Evolutionary conservation across 2,329 filamentous ascomycete genomes (phyloP).

Genomic region (Calonectria pseudoreteaudii): DNA sequence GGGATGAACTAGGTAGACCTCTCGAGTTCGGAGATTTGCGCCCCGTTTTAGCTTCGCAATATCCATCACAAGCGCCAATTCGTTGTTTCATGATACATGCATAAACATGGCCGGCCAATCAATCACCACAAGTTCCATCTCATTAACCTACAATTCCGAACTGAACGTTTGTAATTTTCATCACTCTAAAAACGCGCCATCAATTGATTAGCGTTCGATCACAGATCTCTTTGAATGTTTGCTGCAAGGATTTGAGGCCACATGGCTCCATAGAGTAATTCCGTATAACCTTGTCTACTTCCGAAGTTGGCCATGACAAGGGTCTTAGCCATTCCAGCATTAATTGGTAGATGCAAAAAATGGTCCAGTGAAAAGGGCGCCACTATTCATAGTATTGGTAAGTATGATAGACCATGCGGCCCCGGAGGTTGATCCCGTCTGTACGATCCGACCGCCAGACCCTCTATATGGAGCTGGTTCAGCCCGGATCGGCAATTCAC

Average conservation of each 20-base stretch:
- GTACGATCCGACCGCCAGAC: not conserved
- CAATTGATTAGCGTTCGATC: not conserved
- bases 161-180: slow-evolving; percentile 25
- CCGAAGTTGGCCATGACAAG: not conserved
- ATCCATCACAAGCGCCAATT: slow-evolving; percentile 35
- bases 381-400: not conserved
- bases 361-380: not conserved
- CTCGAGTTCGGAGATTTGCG: slow-evolving; percentile 42
- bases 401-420: not conserved
- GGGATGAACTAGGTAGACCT: slow-evolving; percentile 7
- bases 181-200: not conserved
- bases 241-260: not conserved
- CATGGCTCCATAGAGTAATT: not conserved
- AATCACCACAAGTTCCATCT: slow-evolving; percentile 15
- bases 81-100: slow-evolving; percentile 31
- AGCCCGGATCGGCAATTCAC: not conserved
- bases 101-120: slow-evolving; percentile 33
- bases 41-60: slow-evolving; percentile 33
- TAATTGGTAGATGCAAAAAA: not conserved
- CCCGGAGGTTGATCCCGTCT: not conserved
- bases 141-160: slow-evolving; percentile 21
- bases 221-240: not conserved
- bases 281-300: not conserved
- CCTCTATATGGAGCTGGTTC: not conserved
- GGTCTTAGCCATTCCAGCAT: not conserved